Evolutionary conservation across 352 stramenopile species (phyloP), one percentile per base, ranked within the genome.

Genomic region (Phytophthora syringae): DNA sequence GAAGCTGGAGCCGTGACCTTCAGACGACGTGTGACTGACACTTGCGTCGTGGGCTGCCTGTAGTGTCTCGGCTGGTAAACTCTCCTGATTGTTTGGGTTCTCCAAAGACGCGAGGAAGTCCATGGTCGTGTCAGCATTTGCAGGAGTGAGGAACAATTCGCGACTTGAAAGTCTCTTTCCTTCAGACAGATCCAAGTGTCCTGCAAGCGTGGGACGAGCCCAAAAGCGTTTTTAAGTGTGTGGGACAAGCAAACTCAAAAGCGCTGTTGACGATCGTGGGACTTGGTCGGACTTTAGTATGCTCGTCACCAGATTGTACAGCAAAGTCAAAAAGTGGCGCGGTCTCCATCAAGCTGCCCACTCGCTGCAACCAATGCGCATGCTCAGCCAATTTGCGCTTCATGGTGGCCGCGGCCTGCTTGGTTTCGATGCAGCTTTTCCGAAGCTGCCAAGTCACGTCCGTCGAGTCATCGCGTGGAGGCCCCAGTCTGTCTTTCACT

Each of bases 351-450:
- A 90, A 59, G 15, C 65, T 81, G 21, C 67, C 75, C 13, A 90
- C 40, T 25, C 68, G 71, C 22, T 76, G 64, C 24, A 86, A 52
- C 84, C 84, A 92, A 10, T 70, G 45, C 0, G 51, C 27, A 64
- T 92, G 84, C 15, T 85, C 77, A 0, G 64, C 67, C 21, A 92
- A 58, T 52, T 89, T 88, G 5, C 67, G 60, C 18, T 65, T 71
- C 27, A 90, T 52, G 10, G 72, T 82, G 1, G 34, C 56, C 3
- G 74, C 60, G 2, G 51, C 70, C 32, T 78, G 56, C 50, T 84
- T 72, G 34, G 79, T 74, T 20, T 84, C 72, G 4, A 87, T 52
- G 12, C 61, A 72, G 3, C 76, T 24, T 39, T 67, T 69, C 2
- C 32, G 62, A 7, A 77, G 44, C 21, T 60, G 40, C 5, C 52